A percentile compares a stretch with the other conserved stretches of the same genome.
These are phyloP conservation scores for Blastobotrys terrestris DNA, from an alignment of 805 yeast genomes.

Conservation along the genomic window DNA sequence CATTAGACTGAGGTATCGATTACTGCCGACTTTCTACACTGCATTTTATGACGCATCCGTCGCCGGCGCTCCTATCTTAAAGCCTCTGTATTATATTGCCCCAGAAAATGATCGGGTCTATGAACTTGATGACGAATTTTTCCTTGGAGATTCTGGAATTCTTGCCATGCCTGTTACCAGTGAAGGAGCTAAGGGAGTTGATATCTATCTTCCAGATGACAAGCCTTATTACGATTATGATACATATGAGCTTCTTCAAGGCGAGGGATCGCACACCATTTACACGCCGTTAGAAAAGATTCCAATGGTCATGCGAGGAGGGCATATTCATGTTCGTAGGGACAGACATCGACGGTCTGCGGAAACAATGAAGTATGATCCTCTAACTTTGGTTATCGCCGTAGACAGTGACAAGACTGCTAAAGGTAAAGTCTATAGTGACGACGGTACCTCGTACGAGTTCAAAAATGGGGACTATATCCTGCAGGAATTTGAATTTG, in stretches of 20 bases:
- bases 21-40: slow-evolving; percentile 75
- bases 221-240: slow-evolving; percentile 31
- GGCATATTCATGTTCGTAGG: slow-evolving; percentile 59
- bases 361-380: slow-evolving; percentile 67
- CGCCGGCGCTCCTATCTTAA: slow-evolving; percentile 59
- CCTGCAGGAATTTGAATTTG: slow-evolving; percentile 35
- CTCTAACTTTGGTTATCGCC: slow-evolving; percentile 68
- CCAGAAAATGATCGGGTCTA: slow-evolving; percentile 38
- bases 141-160: slow-evolving; percentile 59
- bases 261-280: slow-evolving; percentile 36
- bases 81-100: slow-evolving; percentile 27
- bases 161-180: slow-evolving; percentile 73
- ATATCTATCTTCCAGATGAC: slow-evolving; percentile 11
- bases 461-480: slow-evolving; percentile 48
- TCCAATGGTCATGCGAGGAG: slow-evolving; percentile 77
- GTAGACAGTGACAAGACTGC: slow-evolving; percentile 45
- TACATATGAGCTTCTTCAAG: slow-evolving; percentile 17
- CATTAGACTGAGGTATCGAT: slow-evolving; percentile 61
- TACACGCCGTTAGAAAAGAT: slow-evolving; percentile 50
- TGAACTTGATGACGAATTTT: slow-evolving; percentile 74
- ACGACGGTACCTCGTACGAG: slow-evolving; percentile 75
- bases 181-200: slow-evolving; percentile 25
- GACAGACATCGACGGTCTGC: slow-evolving; percentile 71
- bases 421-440: slow-evolving; percentile 59
- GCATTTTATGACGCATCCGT: slow-evolving; percentile 58